Evolutionary conservation across 371 early-diverging fungal species (phyloP).

Genomic region (Mucor velutinosus): DNA sequence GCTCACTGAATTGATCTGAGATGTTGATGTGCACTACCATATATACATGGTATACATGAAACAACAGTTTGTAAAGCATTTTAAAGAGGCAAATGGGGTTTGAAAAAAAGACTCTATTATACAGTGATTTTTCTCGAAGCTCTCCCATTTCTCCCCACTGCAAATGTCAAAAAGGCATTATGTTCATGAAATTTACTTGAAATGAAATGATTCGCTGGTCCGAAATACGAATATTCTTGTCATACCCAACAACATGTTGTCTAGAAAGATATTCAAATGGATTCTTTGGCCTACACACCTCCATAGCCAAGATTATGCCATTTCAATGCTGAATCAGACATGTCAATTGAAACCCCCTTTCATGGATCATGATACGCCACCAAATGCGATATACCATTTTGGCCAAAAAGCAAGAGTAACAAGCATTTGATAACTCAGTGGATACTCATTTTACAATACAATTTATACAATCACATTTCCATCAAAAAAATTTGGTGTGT

Average conservation of each 20-base stretch:
- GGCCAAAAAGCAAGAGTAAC: neutral
- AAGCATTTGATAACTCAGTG: no score
- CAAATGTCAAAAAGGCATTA: neutral
- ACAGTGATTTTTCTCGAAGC: no score
- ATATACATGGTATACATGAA: neutral
- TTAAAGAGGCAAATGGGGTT: no score
- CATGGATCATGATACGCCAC: no score
- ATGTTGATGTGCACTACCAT: neutral
- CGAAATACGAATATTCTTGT: conserved; percentile 1
- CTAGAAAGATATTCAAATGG: neutral
- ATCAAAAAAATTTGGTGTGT: conserved; percentile 1
- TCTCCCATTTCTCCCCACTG: no score
- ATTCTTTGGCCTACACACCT: neutral
- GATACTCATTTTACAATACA: neutral
- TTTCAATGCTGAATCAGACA: neutral
- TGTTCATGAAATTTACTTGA: neutral
- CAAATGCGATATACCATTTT: neutral
- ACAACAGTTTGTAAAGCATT: no score
- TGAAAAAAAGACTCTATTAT: no score
- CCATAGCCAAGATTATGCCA: neutral
- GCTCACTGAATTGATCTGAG: neutral
- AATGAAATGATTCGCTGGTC: neutral
- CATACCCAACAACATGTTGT: neutral
- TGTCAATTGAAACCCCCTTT: neutral
- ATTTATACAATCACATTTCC: neutral